phyloP scores from a whole-genome alignment of 2,329 filamentous ascomycete genomes.

The Hirsutella minnesotensis region DNA sequence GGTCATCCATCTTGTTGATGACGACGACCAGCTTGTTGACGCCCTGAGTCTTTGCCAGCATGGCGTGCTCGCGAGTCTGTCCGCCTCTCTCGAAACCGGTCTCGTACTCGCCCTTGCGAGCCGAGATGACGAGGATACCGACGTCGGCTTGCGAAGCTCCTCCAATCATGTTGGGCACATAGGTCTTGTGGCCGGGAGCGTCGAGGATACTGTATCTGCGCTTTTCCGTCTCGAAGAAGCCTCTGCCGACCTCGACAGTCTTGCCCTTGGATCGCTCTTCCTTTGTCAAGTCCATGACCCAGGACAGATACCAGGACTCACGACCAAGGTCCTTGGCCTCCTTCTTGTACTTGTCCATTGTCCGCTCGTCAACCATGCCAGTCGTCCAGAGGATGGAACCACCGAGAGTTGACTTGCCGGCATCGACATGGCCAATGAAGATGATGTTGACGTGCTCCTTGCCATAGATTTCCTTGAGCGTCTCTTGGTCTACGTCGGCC shows the following conservation, averaged over 20 bases:
- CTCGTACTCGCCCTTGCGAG: constrained; percentile 96
- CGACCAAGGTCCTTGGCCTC: constrained; percentile 93
- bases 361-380: constrained; percentile 98
- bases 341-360: constrained; percentile 93
- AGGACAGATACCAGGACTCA: constrained; percentile 98
- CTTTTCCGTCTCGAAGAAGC: constrained; percentile 95
- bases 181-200: constrained; percentile 95
- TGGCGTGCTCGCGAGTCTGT: constrained; percentile 93
- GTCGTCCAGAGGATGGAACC: constrained; percentile 87
- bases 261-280: constrained; percentile 95
- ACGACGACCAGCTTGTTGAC: constrained; percentile 92
- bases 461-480: constrained; percentile 89
- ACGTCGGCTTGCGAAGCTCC: constrained; percentile 89
- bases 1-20: constrained; percentile 99
- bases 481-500: constrained; percentile 58
- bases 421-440: constrained; percentile 96
- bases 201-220: constrained; percentile 93
- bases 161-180: constrained; percentile 96
- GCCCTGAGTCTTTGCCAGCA: constrained; percentile 95
- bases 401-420: constrained; percentile 92
- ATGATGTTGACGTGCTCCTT: constrained; percentile 92
- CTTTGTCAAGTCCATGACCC: constrained; percentile 94
- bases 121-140: constrained; percentile 89
- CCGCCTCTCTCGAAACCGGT: constrained; percentile 95
- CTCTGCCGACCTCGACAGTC: constrained; percentile 92